These are phyloP conservation scores for Ailanthus altissimus DNA, from an alignment of 345 rosid species.

Conservation along the genomic window DNA sequence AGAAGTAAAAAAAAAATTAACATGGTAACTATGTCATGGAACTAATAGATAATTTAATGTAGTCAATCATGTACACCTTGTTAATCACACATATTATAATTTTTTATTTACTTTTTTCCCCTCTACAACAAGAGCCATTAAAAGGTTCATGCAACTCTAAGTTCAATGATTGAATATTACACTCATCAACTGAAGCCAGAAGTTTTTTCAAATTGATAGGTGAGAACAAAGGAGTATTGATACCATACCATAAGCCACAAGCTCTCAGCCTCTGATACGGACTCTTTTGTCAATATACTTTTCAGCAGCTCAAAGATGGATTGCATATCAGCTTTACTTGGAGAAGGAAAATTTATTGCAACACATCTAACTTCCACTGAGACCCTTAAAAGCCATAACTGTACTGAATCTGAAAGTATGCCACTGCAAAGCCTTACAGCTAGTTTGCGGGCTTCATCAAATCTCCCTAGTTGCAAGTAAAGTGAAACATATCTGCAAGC, in stretches of 20 bases:
- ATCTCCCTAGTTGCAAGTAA: conserved; percentile 57
- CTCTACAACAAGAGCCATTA: not conserved
- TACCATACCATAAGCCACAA: conserved; percentile 80
- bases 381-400: conserved; percentile 65
- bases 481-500: conserved; percentile 68
- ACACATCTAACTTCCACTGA: conserved; percentile 53
- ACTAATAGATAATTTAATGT: not conserved
- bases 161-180: not conserved
- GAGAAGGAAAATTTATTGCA: conserved; percentile 32
- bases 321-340: conserved; percentile 49
- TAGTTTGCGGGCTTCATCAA: conserved; percentile 60
- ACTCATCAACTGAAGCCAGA: not conserved
- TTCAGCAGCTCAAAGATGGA: conserved; percentile 53
- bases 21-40: not conserved
- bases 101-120: not conserved
- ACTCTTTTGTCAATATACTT: conserved; percentile 46
- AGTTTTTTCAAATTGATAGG: not conserved
- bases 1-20: not conserved
- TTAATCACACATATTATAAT: not conserved
- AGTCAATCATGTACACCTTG: not conserved
- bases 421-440: conserved; percentile 64
- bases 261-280: conserved; percentile 65
- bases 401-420: conserved; percentile 50
- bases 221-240: not conserved
- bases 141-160: not conserved